Conservation (phyloP, 495 filamentous ascomycete species). For the Lasiosphaeria ovina region DNA sequence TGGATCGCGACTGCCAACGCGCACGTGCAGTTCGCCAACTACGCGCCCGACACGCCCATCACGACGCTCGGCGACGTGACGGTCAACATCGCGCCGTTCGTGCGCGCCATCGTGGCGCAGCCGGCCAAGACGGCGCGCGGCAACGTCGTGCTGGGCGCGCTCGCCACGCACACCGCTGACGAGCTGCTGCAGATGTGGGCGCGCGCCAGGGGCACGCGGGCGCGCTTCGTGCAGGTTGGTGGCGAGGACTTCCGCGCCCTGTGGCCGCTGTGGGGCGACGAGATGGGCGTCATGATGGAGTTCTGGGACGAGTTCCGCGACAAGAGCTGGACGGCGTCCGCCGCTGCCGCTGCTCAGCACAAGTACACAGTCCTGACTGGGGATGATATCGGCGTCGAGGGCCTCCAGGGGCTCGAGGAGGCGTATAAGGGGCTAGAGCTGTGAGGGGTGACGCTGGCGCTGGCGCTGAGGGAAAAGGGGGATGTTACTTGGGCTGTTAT, state of each 20-base stretch:
- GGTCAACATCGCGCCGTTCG: constrained; percentile 40
- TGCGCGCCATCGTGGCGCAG: constrained; percentile 38
- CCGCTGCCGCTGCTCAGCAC: constrained; percentile 1
- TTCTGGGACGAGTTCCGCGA: constrained; percentile 34
- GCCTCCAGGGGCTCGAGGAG: constrained; percentile 19
- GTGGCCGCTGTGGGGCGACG: constrained; percentile 36
- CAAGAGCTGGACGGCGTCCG: constrained; percentile 31
- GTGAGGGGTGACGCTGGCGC: neutral
- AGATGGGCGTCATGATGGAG: constrained; percentile 43
- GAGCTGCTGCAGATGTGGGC: constrained; percentile 42
- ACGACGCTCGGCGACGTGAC: constrained; percentile 37
- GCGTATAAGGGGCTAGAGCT: constrained; percentile 14
- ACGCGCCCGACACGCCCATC: constrained; percentile 32
- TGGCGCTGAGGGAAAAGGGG: too few relatives aligned
- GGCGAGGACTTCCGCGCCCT: constrained; percentile 28
- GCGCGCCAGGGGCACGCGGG: constrained; percentile 26
- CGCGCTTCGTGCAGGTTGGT: constrained; percentile 24
- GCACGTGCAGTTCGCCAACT: constrained; percentile 36
- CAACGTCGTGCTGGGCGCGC: constrained; percentile 31
- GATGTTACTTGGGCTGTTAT: too few relatives aligned
- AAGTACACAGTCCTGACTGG: constrained; percentile 16
- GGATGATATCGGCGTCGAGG: constrained; percentile 20
- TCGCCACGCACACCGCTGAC: constrained; percentile 28
- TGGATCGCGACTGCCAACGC: constrained; percentile 27
- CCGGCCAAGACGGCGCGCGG: constrained; percentile 33